A percentile compares a stretch with the other conserved stretches of the same genome.
phyloP scores from a whole-genome alignment of 495 filamentous ascomycete genomes.

The Tirmania nivea region DNA sequence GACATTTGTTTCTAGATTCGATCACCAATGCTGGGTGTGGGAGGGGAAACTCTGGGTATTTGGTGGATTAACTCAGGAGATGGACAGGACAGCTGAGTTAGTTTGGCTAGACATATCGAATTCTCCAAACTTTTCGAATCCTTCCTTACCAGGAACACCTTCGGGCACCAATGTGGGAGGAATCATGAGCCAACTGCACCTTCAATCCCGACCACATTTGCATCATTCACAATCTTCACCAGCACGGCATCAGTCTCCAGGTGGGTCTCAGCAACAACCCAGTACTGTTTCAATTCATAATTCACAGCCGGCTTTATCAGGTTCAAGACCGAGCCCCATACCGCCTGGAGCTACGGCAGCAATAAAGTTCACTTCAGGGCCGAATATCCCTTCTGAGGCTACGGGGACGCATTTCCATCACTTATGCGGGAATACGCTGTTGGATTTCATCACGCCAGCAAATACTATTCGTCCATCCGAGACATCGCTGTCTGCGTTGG shows the following conservation, averaged over 20 bases:
- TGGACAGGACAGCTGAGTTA: slow-evolving; percentile 85
- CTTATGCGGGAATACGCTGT: slow-evolving; percentile 74
- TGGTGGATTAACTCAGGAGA: slow-evolving; percentile 77
- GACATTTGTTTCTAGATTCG: slow-evolving; percentile 82
- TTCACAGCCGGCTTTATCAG: slow-evolving; percentile 28
- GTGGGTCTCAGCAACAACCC: slow-evolving; percentile 10
- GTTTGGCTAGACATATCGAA: slow-evolving; percentile 85
- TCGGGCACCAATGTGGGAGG: slow-evolving; percentile 3
- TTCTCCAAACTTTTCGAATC: slow-evolving; percentile 54
- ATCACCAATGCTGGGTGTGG: slow-evolving; percentile 43
- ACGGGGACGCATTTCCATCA: slow-evolving; percentile 85
- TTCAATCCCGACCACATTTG: slow-evolving; percentile 11
- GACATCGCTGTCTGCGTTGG: slow-evolving; percentile 71
- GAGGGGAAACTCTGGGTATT: slow-evolving; percentile 88
- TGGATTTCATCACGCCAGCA: slow-evolving; percentile 85
- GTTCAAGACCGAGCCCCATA: slow-evolving; percentile 22
- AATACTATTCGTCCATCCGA: slow-evolving; percentile 64
- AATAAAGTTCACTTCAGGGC: slow-evolving; percentile 69
- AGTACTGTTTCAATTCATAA: slow-evolving; percentile 16
- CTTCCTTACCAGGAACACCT: not conserved
- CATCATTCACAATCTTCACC: slow-evolving; percentile 7
- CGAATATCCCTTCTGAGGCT: slow-evolving; percentile 66
- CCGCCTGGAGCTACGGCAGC: slow-evolving; percentile 69
- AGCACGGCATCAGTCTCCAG: not conserved
- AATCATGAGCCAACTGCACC: not conserved